Conservation (phyloP, 1,139 yeast species). For the Yamadazyma sp. region DNA sequence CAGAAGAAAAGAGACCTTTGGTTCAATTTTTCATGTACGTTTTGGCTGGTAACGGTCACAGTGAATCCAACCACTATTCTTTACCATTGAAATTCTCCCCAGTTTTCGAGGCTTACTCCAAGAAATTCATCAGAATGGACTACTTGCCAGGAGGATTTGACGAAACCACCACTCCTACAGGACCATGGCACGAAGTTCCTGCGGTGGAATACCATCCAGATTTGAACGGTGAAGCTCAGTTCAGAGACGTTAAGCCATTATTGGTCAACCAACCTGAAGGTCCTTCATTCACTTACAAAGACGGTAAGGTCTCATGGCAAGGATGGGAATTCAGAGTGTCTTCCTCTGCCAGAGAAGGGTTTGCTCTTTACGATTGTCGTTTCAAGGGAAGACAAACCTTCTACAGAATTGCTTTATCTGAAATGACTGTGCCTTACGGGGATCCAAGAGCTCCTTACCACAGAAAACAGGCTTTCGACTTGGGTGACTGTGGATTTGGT, state of each 20-base stretch:
- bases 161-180: slow-evolving; percentile 57
- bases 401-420: slow-evolving; percentile 77
- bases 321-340: slow-evolving; percentile 86
- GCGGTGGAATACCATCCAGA: slow-evolving; percentile 75
- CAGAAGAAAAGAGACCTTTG: slow-evolving; percentile 59
- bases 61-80: slow-evolving; percentile 83
- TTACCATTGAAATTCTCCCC: slow-evolving; percentile 82
- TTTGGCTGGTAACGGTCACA: slow-evolving; percentile 63
- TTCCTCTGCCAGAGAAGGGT: slow-evolving; percentile 79
- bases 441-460: slow-evolving; percentile 90
- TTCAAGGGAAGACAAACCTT: slow-evolving; percentile 82
- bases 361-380: slow-evolving; percentile 71
- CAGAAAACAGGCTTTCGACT: slow-evolving; percentile 89
- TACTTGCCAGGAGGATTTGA: slow-evolving; percentile 75
- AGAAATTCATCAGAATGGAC: slow-evolving; percentile 72
- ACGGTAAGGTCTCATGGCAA: slow-evolving; percentile 76
- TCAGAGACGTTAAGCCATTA: slow-evolving; percentile 73
- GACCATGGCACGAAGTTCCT: slow-evolving; percentile 60
- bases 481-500: slow-evolving; percentile 92
- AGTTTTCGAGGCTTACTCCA: slow-evolving; percentile 68
- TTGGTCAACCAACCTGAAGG: slow-evolving; percentile 83
- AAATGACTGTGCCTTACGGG: slow-evolving; percentile 93
- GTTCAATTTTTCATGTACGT: slow-evolving; percentile 80
- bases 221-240: slow-evolving; percentile 55
- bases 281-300: slow-evolving; percentile 68